phyloP scores from a whole-genome alignment of 1,139 yeast species.

The Pichia kudriavzevii region DNA sequence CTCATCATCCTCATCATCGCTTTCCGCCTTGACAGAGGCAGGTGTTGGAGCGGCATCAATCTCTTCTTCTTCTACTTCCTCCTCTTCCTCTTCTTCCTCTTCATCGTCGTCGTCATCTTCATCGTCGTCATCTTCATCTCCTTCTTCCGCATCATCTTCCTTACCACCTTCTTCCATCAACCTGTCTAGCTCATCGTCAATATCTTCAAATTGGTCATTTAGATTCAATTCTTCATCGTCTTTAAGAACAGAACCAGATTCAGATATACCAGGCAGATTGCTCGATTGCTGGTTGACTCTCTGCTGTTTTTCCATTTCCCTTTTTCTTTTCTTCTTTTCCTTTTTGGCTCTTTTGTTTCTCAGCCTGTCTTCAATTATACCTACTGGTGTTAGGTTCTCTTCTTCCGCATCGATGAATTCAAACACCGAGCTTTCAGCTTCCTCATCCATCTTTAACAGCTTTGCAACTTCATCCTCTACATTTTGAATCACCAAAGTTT shows the following conservation, averaged over 20 bases:
- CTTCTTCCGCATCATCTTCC: conserved; percentile 18
- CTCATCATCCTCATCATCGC: conserved; percentile 28
- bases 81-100: conserved; percentile 27
- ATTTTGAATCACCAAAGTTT: conserved; percentile 47
- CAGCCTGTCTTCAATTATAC: conserved; percentile 16
- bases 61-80: conserved; percentile 27
- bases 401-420: conserved; percentile 59
- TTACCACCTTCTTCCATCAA: conserved; percentile 23
- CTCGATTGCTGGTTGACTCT: conserved; percentile 2
- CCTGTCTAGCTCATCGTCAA: conserved; percentile 26
- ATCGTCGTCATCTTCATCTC: conserved; percentile 19
- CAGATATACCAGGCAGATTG: no score
- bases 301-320: conserved; percentile 8
- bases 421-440: conserved; percentile 74
- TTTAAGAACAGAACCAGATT: conserved; percentile 27
- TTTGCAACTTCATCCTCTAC: conserved; percentile 77
- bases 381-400: conserved; percentile 13
- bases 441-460: conserved; percentile 66
- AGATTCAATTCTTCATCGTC: conserved; percentile 25
- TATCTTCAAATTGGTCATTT: conserved; percentile 13
- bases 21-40: conserved; percentile 24
- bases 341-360: conserved; percentile 21
- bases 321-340: conserved; percentile 19
- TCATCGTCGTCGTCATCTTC: conserved; percentile 26
- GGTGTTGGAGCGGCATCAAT: conserved; percentile 18